Percentiles rank a stretch among this genome's conserved stretches.
phyloP scores from a whole-genome alignment of 331 rosid species.

The Pyrus hybrid region DNA sequence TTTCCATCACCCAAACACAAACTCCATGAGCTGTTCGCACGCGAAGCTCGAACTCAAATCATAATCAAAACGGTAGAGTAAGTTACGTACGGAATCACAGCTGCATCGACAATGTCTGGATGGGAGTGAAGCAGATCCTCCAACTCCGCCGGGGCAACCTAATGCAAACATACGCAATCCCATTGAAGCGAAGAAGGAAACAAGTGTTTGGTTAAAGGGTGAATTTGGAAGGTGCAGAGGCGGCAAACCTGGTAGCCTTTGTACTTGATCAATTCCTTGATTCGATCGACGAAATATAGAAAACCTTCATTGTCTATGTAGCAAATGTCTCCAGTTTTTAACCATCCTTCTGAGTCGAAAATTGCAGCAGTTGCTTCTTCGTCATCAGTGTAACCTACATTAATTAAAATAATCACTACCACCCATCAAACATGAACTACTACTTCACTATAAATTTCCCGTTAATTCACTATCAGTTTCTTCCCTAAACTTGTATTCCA shows the following conservation, averaged over 20 bases:
- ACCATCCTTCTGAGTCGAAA: constrained; percentile 26
- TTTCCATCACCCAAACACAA: no score
- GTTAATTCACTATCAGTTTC: no score
- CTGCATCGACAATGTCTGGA: no score
- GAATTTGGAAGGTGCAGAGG: background rate
- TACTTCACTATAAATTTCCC: no score
- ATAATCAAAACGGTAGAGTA: no score
- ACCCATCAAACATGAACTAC: background rate
- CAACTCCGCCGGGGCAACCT: constrained; percentile 75
- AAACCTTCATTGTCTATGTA: constrained; percentile 21
- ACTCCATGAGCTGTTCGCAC: no score
- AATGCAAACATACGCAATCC: background rate
- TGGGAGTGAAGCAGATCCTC: no score
- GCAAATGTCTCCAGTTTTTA: constrained; percentile 28
- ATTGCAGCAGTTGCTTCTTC: constrained; percentile 6
- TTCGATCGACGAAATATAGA: constrained; percentile 18
- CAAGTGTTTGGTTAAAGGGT: background rate
- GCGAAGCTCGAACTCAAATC: no score
- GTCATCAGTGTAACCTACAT: constrained; percentile 17
- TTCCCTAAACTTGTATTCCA: no score
- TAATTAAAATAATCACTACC: background rate
- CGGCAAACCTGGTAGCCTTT: constrained; percentile 25
- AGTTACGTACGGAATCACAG: no score
- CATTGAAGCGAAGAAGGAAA: background rate
- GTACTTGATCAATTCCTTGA: constrained; percentile 31